Evolutionary conservation across 1,284 basidiomycete genomes (phyloP), one percentile per base, ranked within the genome.

Genomic region (Sanghuangporus weigelae): DNA sequence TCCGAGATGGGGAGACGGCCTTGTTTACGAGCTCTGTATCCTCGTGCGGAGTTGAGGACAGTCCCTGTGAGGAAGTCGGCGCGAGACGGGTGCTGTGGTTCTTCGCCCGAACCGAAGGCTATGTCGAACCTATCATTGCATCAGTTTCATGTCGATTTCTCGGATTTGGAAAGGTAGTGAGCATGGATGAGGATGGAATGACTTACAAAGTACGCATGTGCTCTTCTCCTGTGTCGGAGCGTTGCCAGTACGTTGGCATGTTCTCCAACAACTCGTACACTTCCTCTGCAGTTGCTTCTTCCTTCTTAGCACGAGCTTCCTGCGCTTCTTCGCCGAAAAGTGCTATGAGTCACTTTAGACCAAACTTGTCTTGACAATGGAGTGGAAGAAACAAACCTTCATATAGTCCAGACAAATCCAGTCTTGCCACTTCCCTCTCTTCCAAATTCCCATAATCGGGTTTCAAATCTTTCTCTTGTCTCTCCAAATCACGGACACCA

Each of bases 41-140:
- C 83, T 57, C 80, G 73, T 12, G 73, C 73, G 7, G 81, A 81
- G 65, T 82, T 81, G 48, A 88, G 71, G 10, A 74, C 68, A 66
- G 77, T 80, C 10, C 79, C 78, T 0, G 83, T 77, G 26, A 89
- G 72, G 68, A 89, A 87, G 68, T 85, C 82, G 1, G 84, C 76
- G 59, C 83, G 76, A 0, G 79, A 77, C 1, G 72, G 63, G 16
- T 76, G 67, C 6, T 63, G 51, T 0, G 82, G 81, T 65, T 83
- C 81, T 16, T 79, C 75, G 7, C 81, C 81, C 31, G 81, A 76
- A 42, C 79, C 78, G 66, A 85, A 82, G 1, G 82, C 75, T 38
- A 88, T 72, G 69, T 92, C 90, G 67, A 80, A 84, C 16, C 90
- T 92, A 53, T 35, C 66, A 35, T 54, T 7, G 55, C 49, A 57